Conservation (phyloP, 2,329 filamentous ascomycete species). For the Exophiala spinifera region DNA sequence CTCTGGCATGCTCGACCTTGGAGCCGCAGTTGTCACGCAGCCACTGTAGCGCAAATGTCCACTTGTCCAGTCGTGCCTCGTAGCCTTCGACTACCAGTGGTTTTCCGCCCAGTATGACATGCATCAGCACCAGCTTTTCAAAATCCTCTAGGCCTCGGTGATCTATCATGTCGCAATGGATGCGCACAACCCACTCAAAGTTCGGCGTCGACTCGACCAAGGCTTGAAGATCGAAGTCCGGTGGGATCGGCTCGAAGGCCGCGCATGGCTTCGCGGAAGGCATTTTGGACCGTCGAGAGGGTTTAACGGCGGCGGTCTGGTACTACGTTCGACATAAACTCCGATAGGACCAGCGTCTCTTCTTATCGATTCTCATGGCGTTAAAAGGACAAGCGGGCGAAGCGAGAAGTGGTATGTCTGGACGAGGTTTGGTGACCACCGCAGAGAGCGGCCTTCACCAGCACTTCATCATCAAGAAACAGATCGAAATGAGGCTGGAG, state of each 20-base stretch:
- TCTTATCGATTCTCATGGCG: background rate
- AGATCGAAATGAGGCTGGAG: background rate
- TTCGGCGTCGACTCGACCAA: slow-evolving; percentile 77
- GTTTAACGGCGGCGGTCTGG: background rate
- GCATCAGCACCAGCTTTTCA: slow-evolving; percentile 76
- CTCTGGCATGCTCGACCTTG: slow-evolving; percentile 82
- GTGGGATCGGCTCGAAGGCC: slow-evolving; percentile 87
- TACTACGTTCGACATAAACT: background rate
- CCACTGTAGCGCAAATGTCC: slow-evolving; percentile 79
- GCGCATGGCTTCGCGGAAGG: slow-evolving; percentile 75
- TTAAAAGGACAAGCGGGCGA: too few species aligned
- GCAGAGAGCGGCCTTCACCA: background rate
- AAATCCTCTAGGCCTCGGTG: slow-evolving; percentile 74
- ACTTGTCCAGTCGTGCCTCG: slow-evolving; percentile 68
- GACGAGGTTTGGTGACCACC: background rate
- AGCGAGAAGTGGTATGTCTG: background rate
- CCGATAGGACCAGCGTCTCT: background rate
- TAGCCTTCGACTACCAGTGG: slow-evolving; percentile 91
- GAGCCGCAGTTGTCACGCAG: slow-evolving; percentile 73
- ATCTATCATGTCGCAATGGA: slow-evolving; percentile 74
- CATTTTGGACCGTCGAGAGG: slow-evolving; percentile 53
- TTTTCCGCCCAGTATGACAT: slow-evolving; percentile 80
- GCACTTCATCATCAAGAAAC: background rate
- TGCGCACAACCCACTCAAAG: slow-evolving; percentile 80
- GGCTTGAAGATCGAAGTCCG: slow-evolving; percentile 71